Base-by-base conservation (phyloP, 805 yeast species). In the Teunomyces lycoperdinae region DNA sequence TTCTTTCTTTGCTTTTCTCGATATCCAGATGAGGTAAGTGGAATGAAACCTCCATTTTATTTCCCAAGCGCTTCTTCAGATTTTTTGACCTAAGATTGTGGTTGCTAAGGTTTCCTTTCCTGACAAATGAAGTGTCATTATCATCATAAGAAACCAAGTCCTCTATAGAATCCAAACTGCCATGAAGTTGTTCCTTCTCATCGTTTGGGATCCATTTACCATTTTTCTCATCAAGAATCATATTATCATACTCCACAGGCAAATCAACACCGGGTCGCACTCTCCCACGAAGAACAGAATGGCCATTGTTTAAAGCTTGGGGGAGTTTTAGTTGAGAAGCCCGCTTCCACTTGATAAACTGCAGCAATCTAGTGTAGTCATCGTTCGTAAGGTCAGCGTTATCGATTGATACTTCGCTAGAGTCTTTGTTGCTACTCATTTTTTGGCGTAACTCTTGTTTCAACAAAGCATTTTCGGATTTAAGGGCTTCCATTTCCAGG, bases 41-140 rank as follows among this genome's bases (percentile, higher is more conserved):
- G 47, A 73, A 73, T 1, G 77, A 73, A 2, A 73, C 78, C 50
- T 73, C 76, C 29, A 60, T 51, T 41, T 58, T 62, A 35, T 53
- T 58, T 28, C 47, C 49, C 7, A 49, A 51, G 5, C 51, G 48
- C 31, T 28, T 48, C 9, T 47, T 35, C 16, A 38, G 43, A 24
- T 33, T 39, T 16, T 46, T 42, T 9, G 47, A 27, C 20, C 30
- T 35, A 32, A 30, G 30, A 26, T 24, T 38, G 4, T 11, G 17
- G 17, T 24, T 24, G 13, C 41, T 38, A 29, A 24, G 41, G 17
- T 24, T 26, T 36, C 46, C 31, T 46, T 43, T 43, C 30, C 34
- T 39, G 42, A 38, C 27, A 24, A 38, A 26, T 6, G 41, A 38
- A 9, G 16, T 29, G 16, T 42, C 52, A 17, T 51, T 55, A 9